Evolutionary conservation across 495 filamentous ascomycete genomes (phyloP).

Genomic region (Choiromyces venosus): DNA sequence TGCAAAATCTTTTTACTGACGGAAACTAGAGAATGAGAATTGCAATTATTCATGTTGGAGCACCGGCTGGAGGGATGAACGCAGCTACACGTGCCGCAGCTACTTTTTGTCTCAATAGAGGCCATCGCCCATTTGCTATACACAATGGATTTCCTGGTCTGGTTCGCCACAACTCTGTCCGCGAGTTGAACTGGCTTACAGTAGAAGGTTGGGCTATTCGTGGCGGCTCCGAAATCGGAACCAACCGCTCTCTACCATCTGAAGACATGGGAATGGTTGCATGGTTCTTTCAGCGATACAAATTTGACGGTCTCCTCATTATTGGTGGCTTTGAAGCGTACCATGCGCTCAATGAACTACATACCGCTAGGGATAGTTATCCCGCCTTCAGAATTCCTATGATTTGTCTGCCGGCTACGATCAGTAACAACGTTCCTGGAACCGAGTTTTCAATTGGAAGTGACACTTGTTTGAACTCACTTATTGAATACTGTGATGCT

Average conservation of each 20-base stretch:
- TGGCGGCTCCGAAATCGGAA: conserved; percentile 96
- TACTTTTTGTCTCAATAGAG: conserved; percentile 90
- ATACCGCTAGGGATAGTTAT: conserved; percentile 70
- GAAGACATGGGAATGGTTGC: conserved; percentile 80
- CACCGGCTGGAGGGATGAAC: conserved; percentile 98
- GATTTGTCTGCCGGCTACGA: conserved; percentile 87
- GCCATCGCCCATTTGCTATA: conserved; percentile 84
- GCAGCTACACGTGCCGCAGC: conserved; percentile 90
- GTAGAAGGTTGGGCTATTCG: conserved; percentile 92
- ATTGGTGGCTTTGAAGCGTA: conserved; percentile 97
- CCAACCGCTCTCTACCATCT: conserved; percentile 83
- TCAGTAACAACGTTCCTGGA: conserved; percentile 96
- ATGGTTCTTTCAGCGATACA: conserved; percentile 73
- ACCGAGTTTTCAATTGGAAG: conserved; percentile 96
- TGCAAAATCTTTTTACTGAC: background rate
- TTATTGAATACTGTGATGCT: conserved; percentile 92
- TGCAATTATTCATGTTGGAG: conserved; percentile 93
- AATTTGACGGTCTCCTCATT: conserved; percentile 85
- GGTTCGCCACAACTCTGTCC: conserved; percentile 84
- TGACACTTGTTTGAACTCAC: conserved; percentile 95
- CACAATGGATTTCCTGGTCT: conserved; percentile 98
- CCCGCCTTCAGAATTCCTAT: conserved; percentile 89
- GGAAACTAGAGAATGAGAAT: conserved; percentile 73
- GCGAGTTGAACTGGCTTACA: conserved; percentile 83
- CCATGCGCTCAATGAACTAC: conserved; percentile 79